Conservation (phyloP, 2,329 filamentous ascomycete species). For the Trichophyton benhamiae region DNA sequence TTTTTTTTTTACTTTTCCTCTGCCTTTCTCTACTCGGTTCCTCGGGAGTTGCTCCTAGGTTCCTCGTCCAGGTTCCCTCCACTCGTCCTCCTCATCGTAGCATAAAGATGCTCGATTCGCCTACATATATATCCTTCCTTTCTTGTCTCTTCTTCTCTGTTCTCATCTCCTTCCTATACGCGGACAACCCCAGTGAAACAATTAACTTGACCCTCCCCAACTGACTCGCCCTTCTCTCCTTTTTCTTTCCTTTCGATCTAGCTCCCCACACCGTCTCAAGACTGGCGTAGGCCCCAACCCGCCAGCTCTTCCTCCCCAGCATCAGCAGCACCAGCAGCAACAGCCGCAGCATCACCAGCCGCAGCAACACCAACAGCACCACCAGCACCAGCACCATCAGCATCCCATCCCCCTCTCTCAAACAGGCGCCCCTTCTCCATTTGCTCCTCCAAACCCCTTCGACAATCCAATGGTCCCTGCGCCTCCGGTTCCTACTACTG, state of each 20-base stretch:
- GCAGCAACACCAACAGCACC: not conserved
- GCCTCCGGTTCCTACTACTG: constrained; percentile 14
- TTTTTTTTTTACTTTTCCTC: not conserved
- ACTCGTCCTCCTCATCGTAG: constrained; percentile 10
- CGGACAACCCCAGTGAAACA: constrained; percentile 5
- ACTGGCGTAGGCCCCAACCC: constrained; percentile 25
- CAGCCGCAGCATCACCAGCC: not conserved
- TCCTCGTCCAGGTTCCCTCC: constrained; percentile 8
- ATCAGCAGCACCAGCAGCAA: not conserved
- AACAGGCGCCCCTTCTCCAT: constrained; percentile 26
- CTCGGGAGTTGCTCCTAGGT: not conserved
- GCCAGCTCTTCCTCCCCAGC: constrained; percentile 21
- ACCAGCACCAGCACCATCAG: not conserved
- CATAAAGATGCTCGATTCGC: constrained; percentile 11
- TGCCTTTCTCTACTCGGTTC: constrained; percentile 9
- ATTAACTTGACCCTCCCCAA: constrained; percentile 2
- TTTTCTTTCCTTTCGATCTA: constrained; percentile 14
- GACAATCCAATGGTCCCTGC: constrained; percentile 29
- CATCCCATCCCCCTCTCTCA: constrained; percentile 22
- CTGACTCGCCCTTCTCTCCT: constrained; percentile 9
- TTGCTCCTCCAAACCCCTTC: constrained; percentile 21
- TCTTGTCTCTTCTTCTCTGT: constrained; percentile 5
- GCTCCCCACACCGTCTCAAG: constrained; percentile 33
- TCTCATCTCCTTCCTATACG: constrained; percentile 9
- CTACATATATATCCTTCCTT: constrained; percentile 7